Base-by-base conservation (phyloP, 2,329 filamentous ascomycete genomes). In the Trichoderma atroviride region DNA sequence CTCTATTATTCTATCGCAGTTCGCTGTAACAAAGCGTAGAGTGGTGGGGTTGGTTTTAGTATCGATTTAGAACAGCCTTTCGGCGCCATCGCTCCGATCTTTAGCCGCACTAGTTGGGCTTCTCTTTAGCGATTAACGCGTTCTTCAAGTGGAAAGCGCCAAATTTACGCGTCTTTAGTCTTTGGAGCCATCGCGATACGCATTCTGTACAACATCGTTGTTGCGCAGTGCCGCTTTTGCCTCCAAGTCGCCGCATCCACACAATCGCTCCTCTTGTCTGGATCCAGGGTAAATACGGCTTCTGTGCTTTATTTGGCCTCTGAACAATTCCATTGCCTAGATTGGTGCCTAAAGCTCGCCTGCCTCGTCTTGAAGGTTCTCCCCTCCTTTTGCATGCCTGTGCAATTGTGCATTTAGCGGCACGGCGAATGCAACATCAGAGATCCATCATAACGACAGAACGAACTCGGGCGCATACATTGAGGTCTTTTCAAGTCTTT, bases 81-180 rank as follows among this genome's bases (percentile, higher is more conserved):
- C 11, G 43, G 47, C n/a, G 10, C 47, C 47, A 50, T 50, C 47
- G 24, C 35, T 40, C 61, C 37, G 53, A 22, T 13, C 5, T 57
- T 66, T 66, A 66, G 53, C 63, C 63, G 63, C 40, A 6, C 22
- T 40, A n/a, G 53, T 40, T 29, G 10, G n/a, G n/a, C 53, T 57
- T 52, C 55, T n/a, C 35, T 35, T 29, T 22, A 40, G n/a, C 43
- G 56, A 60, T 60, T 59, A 68, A 68, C 64, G 64, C 64, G 64
- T 60, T 24, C 19, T 63, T 24, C 27, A 53, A 33, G 37, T 35
- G 60, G 56, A 13, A 68, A 37, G 55, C 64, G 64, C 64, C 64
- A 68, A 68, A 68, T 68, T 68, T 40, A 68, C 64, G 64, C 64
- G 64, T 52, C 50, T 29, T 29, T 24, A 53, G 64, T 37, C 50